phyloP scores from a whole-genome alignment of 2,329 filamentous ascomycete species.

The Emydomyces testavorans region DNA sequence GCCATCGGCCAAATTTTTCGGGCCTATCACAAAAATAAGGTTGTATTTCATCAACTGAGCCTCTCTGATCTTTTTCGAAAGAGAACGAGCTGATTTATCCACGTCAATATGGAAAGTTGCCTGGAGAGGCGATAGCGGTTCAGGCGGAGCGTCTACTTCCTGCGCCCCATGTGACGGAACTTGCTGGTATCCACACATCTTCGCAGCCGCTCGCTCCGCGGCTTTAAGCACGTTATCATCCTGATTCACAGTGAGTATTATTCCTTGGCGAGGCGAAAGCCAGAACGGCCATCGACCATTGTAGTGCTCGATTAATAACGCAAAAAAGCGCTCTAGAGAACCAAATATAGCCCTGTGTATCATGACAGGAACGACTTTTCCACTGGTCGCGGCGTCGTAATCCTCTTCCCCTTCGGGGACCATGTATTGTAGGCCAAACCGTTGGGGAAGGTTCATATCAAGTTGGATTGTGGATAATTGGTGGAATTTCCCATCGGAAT shows the following conservation, averaged over 20 bases:
- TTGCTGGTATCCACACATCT: slow-evolving; percentile 33
- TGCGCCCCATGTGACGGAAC: neutral
- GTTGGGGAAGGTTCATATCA: slow-evolving; percentile 76
- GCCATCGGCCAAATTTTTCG: slow-evolving; percentile 48
- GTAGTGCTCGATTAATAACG: slow-evolving; percentile 72
- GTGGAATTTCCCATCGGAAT: slow-evolving; percentile 73
- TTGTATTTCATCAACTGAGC: slow-evolving; percentile 64
- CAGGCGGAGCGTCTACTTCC: slow-evolving; percentile 22
- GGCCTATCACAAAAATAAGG: slow-evolving; percentile 60
- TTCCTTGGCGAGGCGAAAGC: slow-evolving; percentile 69
- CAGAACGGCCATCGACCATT: slow-evolving; percentile 75
- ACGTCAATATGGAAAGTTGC: slow-evolving; percentile 59
- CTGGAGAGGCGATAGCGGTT: slow-evolving; percentile 39
- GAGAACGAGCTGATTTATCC: slow-evolving; percentile 50
- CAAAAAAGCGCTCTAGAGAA: slow-evolving; percentile 74
- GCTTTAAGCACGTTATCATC: slow-evolving; percentile 37
- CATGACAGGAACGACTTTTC: slow-evolving; percentile 60
- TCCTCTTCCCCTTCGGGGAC: slow-evolving; percentile 36
- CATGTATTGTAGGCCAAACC: slow-evolving; percentile 66
- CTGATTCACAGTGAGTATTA: slow-evolving; percentile 60
- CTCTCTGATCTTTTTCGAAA: slow-evolving; percentile 59
- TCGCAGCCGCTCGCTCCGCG: slow-evolving; percentile 40
- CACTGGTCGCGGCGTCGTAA: slow-evolving; percentile 36
- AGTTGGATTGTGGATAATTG: slow-evolving; percentile 83
- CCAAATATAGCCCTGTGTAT: slow-evolving; percentile 78